Percentiles rank a stretch among this genome's conserved stretches.
Conservation (phyloP, 2,329 filamentous ascomycete species). For the Metarhizium robertsii region DNA sequence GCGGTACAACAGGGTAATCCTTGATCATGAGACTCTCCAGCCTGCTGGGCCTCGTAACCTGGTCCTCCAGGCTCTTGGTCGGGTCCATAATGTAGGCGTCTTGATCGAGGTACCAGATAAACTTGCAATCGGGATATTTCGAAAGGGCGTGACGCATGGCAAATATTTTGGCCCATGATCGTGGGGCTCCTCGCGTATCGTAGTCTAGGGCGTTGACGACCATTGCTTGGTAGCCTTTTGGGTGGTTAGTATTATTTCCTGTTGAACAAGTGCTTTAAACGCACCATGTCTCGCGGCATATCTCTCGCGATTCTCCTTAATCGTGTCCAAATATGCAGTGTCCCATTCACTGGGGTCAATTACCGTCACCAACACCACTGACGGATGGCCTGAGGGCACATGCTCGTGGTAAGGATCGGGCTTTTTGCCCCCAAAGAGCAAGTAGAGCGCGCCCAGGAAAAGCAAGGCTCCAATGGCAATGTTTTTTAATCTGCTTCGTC, state of each 20-base stretch:
- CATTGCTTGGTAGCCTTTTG: slow-evolving; percentile 73
- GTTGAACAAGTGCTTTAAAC: slow-evolving; percentile 12
- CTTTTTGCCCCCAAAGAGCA: slow-evolving; percentile 36
- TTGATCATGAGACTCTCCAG: slow-evolving; percentile 76
- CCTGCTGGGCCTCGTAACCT: slow-evolving; percentile 56
- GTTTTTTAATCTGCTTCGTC: slow-evolving; percentile 54
- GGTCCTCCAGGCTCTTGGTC: slow-evolving; percentile 54
- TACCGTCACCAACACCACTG: slow-evolving; percentile 75
- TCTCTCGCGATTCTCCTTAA: slow-evolving; percentile 72
- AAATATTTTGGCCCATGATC: slow-evolving; percentile 69
- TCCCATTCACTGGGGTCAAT: slow-evolving; percentile 60
- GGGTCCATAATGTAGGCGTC: slow-evolving; percentile 87
- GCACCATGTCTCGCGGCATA: slow-evolving; percentile 84
- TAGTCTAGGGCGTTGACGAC: slow-evolving; percentile 73
- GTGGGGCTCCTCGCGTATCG: slow-evolving; percentile 49
- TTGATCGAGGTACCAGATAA: slow-evolving; percentile 80
- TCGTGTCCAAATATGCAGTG: slow-evolving; percentile 57
- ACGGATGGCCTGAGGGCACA: slow-evolving; percentile 44
- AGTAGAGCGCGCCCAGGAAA: slow-evolving; percentile 49
- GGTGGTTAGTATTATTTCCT: not conserved
- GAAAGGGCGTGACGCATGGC: slow-evolving; percentile 85
- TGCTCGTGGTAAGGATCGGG: slow-evolving; percentile 23
- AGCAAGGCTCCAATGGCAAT: slow-evolving; percentile 44
- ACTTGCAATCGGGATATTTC: slow-evolving; percentile 64
- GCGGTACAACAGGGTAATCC: slow-evolving; percentile 80